Percentiles rank a stretch among this genome's conserved stretches.
These are phyloP conservation scores for Babjeviella inositovora DNA, from an alignment of 805 yeast genomes.

Conservation along the genomic window DNA sequence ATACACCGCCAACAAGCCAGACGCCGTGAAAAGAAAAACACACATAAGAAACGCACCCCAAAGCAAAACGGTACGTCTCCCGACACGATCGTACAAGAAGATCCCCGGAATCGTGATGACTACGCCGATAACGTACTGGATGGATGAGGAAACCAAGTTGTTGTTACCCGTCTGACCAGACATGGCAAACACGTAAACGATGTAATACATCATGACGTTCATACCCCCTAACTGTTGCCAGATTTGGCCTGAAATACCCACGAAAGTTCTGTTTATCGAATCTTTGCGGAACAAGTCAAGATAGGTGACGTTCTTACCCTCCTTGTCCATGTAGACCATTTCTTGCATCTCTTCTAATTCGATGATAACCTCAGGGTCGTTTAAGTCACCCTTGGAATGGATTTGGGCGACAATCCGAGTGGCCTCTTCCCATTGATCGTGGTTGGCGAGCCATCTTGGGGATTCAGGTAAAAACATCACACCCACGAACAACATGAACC, in stretches of 20 bases:
- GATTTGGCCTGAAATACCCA: slow-evolving; percentile 36
- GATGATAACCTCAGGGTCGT: slow-evolving; percentile 26
- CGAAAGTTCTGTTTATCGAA: slow-evolving; percentile 29
- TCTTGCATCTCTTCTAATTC: slow-evolving; percentile 46
- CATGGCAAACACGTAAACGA: slow-evolving; percentile 49
- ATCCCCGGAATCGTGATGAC: slow-evolving; percentile 47
- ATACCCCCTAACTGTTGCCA: slow-evolving; percentile 54
- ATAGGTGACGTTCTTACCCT: slow-evolving; percentile 25
- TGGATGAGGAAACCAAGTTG: slow-evolving; percentile 35
- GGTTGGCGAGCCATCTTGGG: slow-evolving; percentile 54
- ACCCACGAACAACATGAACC: slow-evolving; percentile 32
- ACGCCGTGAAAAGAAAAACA: too few species aligned
- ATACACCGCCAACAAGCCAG: slow-evolving; percentile 25
- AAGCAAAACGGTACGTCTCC: slow-evolving; percentile 49
- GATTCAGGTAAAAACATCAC: slow-evolving; percentile 45
- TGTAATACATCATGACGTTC: slow-evolving; percentile 57
- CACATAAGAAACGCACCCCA: slow-evolving; percentile 29
- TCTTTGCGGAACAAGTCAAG: slow-evolving; percentile 33
- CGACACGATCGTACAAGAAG: slow-evolving; percentile 40
- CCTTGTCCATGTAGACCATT: slow-evolving; percentile 35
- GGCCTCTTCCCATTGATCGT: slow-evolving; percentile 32
- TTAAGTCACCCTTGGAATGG: slow-evolving; percentile 23
- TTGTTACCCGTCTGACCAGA: slow-evolving; percentile 39
- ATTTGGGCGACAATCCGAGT: slow-evolving; percentile 20
- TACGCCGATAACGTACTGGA: slow-evolving; percentile 40